Evolutionary conservation across 768 basidiomycete species (phyloP), one percentile per base, ranked within the genome.

Genomic region (Panaeolus cyanescens): DNA sequence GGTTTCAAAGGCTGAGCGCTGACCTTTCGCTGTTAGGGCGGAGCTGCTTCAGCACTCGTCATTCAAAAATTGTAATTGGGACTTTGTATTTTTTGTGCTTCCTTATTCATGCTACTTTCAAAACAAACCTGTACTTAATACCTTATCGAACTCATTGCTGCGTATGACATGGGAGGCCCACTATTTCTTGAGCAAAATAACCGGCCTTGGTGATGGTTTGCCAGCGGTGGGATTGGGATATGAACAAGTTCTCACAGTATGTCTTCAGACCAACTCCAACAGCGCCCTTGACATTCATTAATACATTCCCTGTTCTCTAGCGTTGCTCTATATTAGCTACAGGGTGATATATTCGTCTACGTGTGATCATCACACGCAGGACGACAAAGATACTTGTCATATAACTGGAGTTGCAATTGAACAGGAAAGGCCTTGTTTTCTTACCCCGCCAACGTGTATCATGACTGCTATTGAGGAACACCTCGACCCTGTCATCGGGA

Each of bases 21-120:
- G 13, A 62, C 62, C 56, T 50, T 12, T 68, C 67, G 68, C 58
- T 66, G 19, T 60, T 69, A 95, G 93, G 94, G 95, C 69, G 95
- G 95, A 70, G 95, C 93, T 59, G 93, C 95, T 54, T 95, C 93
- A 34, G 93, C 96, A 34, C 80, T 98, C 66, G 83, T 97, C 62
- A 85, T 98, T 64, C 93, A 96, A 79, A 92, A 86, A 71, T 71
- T 96, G 71, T 96, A 82, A 85, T 73, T 62, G 28, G n/a, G 30
- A 50, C 45, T 50, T 28, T 53, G 22, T 42, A 30, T 36, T 56
- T 56, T 22, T 36, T 55, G n/a, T n/a, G n/a, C n/a, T n/a, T n/a
- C n/a, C 40, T 25, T 55, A 55, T 25, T 36, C 40, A 59, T 36
- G 34, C 30, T 50, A 50, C 45, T 15, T 50, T 28, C 22, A 50